Evolutionary conservation across 192 early-diverging fungal species (phyloP).

Genomic region (Mortierella hygrophila): DNA sequence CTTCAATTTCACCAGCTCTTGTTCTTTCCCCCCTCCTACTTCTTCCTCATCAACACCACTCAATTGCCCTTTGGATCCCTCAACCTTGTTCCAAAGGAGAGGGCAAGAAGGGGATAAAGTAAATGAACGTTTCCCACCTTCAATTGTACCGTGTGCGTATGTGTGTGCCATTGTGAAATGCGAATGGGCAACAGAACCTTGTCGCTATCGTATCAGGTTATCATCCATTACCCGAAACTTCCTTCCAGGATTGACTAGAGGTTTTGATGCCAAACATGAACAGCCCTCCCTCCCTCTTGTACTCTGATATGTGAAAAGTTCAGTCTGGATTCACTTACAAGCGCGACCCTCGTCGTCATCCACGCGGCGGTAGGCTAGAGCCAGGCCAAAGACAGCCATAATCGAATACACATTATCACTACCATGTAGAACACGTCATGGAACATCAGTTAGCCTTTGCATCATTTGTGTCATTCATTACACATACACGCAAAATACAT

Average conservation of each 20-base stretch:
- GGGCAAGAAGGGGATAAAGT: background rate
- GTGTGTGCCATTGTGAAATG: background rate
- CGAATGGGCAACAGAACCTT: background rate
- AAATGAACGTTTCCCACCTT: background rate
- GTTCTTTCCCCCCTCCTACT: too few relatives aligned
- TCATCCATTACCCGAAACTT: background rate
- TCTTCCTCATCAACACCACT: background rate
- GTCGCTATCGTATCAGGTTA: background rate
- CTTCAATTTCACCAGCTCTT: background rate
- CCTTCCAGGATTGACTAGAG: background rate
- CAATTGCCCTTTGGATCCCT: background rate
- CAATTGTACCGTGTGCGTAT: background rate
- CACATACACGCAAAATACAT: background rate
- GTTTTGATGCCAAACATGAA: background rate
- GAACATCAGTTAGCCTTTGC: background rate
- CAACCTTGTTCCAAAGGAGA: background rate
- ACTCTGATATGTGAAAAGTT: background rate
- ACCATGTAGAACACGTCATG: conserved; percentile 1
- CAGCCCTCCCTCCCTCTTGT: background rate
- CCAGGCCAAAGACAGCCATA: conserved; percentile 83
- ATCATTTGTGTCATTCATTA: too few relatives aligned
- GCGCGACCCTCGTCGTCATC: conserved; percentile 85
- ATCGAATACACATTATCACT: conserved; percentile 94
- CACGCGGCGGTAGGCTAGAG: conserved; percentile 84
- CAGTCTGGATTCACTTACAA: conserved; percentile 64